Base-by-base conservation (phyloP, 2,329 filamentous ascomycete species). In the Fusarium armeniacum region DNA sequence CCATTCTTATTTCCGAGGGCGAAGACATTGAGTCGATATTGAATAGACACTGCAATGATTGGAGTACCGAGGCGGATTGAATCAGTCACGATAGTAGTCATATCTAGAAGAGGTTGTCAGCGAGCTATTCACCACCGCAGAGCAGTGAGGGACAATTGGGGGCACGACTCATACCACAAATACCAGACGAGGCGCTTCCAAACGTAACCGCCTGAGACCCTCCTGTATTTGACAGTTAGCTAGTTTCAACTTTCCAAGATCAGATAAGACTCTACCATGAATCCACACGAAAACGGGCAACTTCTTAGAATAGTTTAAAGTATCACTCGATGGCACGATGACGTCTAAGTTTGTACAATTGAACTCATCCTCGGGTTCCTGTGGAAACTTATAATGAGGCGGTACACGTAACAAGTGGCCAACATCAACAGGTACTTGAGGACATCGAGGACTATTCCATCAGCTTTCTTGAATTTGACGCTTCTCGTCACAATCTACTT, bases 231-330 rank as follows among this genome's bases (percentile, higher is more conserved):
- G 1, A 4, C 1, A 1, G 2, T 70, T 2, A 70, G 51, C 4
- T 6, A 3, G 2, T n/a, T 41, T 2, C n/a, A 1, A 1, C 0
- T 5, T 9, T 10, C 0, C 2, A 0, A 0, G 1, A 2, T 0
- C 2, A 8, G 8, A 6, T 0, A 8, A 0, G 6, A 1, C 1
- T 9, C 8, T 67, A 77, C 83, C 83, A 62, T 84, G 80, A 18
- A 84, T 81, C 81, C 82, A 84, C 13, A 84, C 62, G 11, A 83
- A 49, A 13, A 84, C 81, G 1, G 82, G 83, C 1, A 83, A 53
- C 3, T 62, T 57, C 0, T 28, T 46, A 6, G 49, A 30, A 0
- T 11, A 32, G 0, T 47, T 10, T 5, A 41, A 13, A 2, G 67
- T 65, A 0, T 15, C 20, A 5, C 32, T 7, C 7, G 30, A 24